Base-by-base conservation (phyloP, 352 stramenopile genomes). In the Hyaloperonospora brassicae region DNA sequence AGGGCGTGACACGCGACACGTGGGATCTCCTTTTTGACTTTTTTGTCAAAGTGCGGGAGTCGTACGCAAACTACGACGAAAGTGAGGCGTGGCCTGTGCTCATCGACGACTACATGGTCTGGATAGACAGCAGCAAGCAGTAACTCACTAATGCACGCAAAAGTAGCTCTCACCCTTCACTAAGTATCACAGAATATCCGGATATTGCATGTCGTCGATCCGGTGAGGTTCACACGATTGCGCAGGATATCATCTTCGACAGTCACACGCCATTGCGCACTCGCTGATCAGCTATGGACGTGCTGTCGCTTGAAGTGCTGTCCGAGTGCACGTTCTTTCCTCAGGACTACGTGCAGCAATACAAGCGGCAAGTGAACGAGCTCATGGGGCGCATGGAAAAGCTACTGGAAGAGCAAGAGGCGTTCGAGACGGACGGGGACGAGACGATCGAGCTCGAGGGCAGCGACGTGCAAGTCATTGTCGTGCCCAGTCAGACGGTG, bases 1-100 rank as follows among this genome's bases (percentile, higher is more conserved):
- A 90, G 52, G 82, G 80, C 52, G 76, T 95, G 51, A 92, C 84
- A 25, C 78, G 79, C 48, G 84, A 95, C 66, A 92, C 82, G 54
- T 95, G 84, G 84, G 80, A 92, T 42, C 59, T 93, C 52, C 70
- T 93, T 13, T 66, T 89, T 23, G 84, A 95, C 52, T 95, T 95
- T 38, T 89, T 93, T 53, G 57, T 79, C 59, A 90, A 93, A 57
- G 79, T 93, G 45, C 57, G 77, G 49, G 68, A 81, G 14, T 86
- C 76, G 21, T 92, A 90, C 65, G 73, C 66, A 59, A 80, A 85
- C 41, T 95, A 93, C 74, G 80, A 95, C 64, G 84, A 93, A 66
- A 95, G 91, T 64, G 84, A 92, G 56, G 84, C 84, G 11, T 95
- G 84, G 84, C 84, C 84, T 25, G 84, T 95, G 61, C 77, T 95